Evolutionary conservation across 495 filamentous ascomycete species (phyloP).

Genomic region (Daldinia decipiens): DNA sequence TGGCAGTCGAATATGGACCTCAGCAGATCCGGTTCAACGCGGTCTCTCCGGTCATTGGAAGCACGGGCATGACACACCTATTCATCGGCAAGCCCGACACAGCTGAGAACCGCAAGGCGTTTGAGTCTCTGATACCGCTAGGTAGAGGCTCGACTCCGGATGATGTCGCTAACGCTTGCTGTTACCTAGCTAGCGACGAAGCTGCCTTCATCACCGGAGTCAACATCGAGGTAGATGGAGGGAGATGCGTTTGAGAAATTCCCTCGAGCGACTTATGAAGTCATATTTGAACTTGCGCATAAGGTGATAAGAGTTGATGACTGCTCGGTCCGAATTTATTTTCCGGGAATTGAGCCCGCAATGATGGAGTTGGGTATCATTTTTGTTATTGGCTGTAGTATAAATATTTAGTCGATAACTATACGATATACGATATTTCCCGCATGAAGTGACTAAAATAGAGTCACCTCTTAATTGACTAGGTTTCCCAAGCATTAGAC

Average conservation of each 20-base stretch:
- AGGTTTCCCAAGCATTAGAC: neutral
- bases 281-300: neutral
- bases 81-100: conserved; percentile 76
- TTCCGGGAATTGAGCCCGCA: conserved; percentile 2
- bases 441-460: conserved; percentile 27
- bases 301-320: conserved; percentile 4
- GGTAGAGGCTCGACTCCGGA: conserved; percentile 69
- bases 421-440: conserved; percentile 7
- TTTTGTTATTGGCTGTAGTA: conserved; percentile 10
- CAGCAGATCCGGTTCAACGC: conserved; percentile 73
- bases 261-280: neutral
- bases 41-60: conserved; percentile 69
- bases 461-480: neutral
- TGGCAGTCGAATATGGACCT: conserved; percentile 74
- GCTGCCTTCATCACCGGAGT: conserved; percentile 76
- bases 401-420: conserved; percentile 25
- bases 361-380: conserved; percentile 11
- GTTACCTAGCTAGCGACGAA: conserved; percentile 75
- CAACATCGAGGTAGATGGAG: conserved; percentile 69
- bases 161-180: conserved; percentile 74
- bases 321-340: conserved; percentile 26
- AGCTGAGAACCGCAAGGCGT: conserved; percentile 73
- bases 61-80: conserved; percentile 70
- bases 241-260: conserved; percentile 51
- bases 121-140: conserved; percentile 72